Evolutionary conservation across 2,329 filamentous ascomycete species (phyloP).

Genomic region (Bisporella sp.): DNA sequence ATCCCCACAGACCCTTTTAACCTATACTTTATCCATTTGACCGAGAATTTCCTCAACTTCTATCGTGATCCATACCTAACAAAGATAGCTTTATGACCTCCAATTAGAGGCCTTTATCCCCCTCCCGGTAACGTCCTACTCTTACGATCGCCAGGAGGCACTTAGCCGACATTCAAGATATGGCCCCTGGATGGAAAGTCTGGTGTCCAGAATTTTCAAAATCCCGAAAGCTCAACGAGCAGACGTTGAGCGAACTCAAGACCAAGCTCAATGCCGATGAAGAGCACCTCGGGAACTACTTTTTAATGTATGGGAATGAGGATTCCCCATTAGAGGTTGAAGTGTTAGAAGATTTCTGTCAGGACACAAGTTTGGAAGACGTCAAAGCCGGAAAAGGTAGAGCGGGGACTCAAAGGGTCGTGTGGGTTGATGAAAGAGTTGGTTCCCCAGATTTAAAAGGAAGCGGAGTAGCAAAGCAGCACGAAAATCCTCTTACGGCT

Average conservation of each 20-base stretch:
- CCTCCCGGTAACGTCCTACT: no score
- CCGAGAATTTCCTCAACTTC: no score
- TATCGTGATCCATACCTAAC: no score
- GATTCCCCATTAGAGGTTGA: neutral
- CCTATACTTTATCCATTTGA: no score
- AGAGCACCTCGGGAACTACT: neutral
- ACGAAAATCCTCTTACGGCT: no score
- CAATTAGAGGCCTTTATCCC: no score
- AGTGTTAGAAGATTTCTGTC: slow-evolving; percentile 1
- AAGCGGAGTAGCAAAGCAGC: no score
- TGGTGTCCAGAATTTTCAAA: slow-evolving; percentile 1
- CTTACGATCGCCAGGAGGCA: neutral
- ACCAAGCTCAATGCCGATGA: neutral
- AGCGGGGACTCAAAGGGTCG: neutral
- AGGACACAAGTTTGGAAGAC: neutral
- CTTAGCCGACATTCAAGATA: neutral
- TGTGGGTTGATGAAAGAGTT: slow-evolving; percentile 4
- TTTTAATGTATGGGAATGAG: neutral
- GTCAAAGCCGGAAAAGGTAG: neutral
- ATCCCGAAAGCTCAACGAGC: neutral
- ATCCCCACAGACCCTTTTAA: no score
- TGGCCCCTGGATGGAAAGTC: neutral
- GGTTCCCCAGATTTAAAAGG: no score
- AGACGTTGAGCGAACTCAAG: neutral
- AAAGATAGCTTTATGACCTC: no score